These are phyloP conservation scores for Ophiocordyceps polyrhachis-furcata DNA, from an alignment of 2,329 filamentous ascomycete genomes.

Conservation along the genomic window DNA sequence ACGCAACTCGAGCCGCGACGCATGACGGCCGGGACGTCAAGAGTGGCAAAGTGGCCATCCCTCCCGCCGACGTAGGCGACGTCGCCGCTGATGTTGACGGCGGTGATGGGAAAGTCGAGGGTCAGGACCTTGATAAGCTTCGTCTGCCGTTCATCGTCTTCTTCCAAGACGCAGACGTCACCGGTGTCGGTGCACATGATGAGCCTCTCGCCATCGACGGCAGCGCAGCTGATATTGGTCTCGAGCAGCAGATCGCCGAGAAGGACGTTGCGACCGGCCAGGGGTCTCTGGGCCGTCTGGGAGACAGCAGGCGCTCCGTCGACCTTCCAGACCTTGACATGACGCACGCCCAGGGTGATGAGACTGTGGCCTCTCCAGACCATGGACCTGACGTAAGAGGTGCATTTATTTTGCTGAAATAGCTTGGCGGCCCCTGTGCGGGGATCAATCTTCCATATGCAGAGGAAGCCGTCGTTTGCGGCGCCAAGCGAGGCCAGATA, in stretches of 20 bases:
- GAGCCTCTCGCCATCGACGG: constrained; percentile 54
- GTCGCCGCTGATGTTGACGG: constrained; percentile 41
- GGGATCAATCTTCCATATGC: constrained; percentile 75
- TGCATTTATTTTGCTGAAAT: constrained; percentile 79
- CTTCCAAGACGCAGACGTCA: constrained; percentile 75
- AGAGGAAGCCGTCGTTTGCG: constrained; percentile 84
- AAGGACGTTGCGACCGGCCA: constrained; percentile 75
- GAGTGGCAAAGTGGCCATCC: constrained; percentile 36
- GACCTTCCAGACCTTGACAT: constrained; percentile 84
- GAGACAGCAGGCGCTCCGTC: constrained; percentile 45
- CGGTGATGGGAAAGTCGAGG: constrained; percentile 48
- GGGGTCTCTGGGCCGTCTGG: constrained; percentile 39
- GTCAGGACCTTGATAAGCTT: constrained; percentile 49
- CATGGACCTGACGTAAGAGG: constrained; percentile 69
- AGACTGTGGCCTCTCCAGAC: constrained; percentile 74
- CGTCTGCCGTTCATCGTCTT: constrained; percentile 55
- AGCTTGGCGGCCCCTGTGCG: constrained; percentile 63
- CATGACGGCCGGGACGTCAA: constrained; percentile 31
- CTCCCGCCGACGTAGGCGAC: constrained; percentile 51
- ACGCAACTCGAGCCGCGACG: constrained; percentile 20
- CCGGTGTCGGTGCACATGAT: constrained; percentile 77
- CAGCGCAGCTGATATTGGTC: constrained; percentile 64
- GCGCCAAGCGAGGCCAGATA: constrained; percentile 79
- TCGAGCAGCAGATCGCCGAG: constrained; percentile 69
- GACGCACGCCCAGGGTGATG: constrained; percentile 73